phyloP scores from a whole-genome alignment of 371 early-diverging fungal species.

The Mucor racemosus region DNA sequence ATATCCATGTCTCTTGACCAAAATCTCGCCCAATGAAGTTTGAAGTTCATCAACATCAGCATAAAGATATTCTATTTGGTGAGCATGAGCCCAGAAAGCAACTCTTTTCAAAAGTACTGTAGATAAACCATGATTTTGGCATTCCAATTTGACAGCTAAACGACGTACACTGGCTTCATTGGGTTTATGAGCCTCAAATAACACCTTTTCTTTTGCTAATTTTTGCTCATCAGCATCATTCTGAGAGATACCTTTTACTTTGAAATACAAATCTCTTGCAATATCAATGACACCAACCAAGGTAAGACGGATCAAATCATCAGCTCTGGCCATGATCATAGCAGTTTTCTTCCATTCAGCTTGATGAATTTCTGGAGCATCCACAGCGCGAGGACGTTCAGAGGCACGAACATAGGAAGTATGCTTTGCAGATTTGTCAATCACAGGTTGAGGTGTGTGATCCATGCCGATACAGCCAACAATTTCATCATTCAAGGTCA shows the following conservation, averaged over 20 bases:
- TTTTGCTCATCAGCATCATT: background rate
- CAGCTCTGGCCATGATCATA: slow-evolving; percentile 31
- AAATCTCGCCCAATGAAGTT: slow-evolving; percentile 30
- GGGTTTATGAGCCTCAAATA: slow-evolving; percentile 43
- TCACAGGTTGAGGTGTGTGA: slow-evolving; percentile 25
- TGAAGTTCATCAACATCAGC: slow-evolving; percentile 54
- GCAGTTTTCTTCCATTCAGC: slow-evolving; percentile 43
- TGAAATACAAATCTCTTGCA: slow-evolving; percentile 16
- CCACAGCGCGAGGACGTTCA: slow-evolving; percentile 30
- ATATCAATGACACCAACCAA: slow-evolving; percentile 30
- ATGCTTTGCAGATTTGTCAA: slow-evolving; percentile 12
- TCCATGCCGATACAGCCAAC: slow-evolving; percentile 55
- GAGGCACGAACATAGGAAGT: slow-evolving; percentile 22
- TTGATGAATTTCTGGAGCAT: slow-evolving; percentile 30
- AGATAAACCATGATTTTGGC: slow-evolving; percentile 53
- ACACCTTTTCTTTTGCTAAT: slow-evolving; percentile 7
- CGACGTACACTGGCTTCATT: slow-evolving; percentile 53
- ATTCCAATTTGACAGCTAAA: slow-evolving; percentile 49
- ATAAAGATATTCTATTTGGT: slow-evolving; percentile 50
- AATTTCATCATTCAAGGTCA: slow-evolving; percentile 47
- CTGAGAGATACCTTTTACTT: slow-evolving; percentile 3
- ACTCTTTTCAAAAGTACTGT: slow-evolving; percentile 52
- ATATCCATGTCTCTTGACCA: slow-evolving; percentile 50
- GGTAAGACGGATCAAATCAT: slow-evolving; percentile 39
- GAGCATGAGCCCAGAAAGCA: slow-evolving; percentile 52